A percentile compares a stretch with the other conserved stretches of the same genome.
These are phyloP conservation scores for Apiospora pterosperma DNA, from an alignment of 2,329 filamentous ascomycete genomes.

Conservation along the genomic window DNA sequence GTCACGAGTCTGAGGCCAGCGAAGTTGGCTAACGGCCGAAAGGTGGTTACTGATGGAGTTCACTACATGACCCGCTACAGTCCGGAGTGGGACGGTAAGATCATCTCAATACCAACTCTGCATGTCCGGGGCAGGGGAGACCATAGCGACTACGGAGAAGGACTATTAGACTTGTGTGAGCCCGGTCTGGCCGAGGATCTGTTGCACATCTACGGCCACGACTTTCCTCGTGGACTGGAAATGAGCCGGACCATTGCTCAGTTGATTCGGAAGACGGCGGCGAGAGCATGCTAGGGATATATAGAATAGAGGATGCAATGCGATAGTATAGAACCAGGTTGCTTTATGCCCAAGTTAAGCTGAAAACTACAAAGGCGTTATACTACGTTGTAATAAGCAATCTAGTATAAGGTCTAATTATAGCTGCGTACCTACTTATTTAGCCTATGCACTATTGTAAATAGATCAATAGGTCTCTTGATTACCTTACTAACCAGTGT, in stretches of 20 bases:
- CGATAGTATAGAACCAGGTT: too few species aligned
- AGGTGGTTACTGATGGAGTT: background rate
- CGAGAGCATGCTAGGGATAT: background rate
- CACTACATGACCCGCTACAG: conserved; percentile 5
- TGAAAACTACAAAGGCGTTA: too few species aligned
- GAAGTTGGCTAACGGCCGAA: background rate
- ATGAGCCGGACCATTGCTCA: conserved; percentile 2
- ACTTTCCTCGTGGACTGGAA: background rate
- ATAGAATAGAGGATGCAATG: too few species aligned
- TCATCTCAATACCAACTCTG: background rate
- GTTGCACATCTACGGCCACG: conserved; percentile 4
- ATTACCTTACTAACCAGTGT: too few species aligned
- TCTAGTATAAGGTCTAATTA: too few species aligned
- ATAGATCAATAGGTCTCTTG: too few species aligned
- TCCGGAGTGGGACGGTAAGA: background rate
- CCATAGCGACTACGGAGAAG: conserved; percentile 3
- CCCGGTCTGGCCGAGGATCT: background rate
- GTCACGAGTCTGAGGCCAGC: background rate
- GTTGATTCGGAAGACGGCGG: background rate
- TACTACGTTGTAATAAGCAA: too few species aligned
- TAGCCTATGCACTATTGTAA: too few species aligned
- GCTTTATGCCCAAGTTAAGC: too few species aligned
- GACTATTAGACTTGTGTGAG: background rate
- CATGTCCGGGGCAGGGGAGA: background rate
- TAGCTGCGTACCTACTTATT: too few species aligned